These are phyloP conservation scores for Cinnamomum micranthum DNA, from an alignment of 164 flowering plant genomes.

Conservation along the genomic window DNA sequence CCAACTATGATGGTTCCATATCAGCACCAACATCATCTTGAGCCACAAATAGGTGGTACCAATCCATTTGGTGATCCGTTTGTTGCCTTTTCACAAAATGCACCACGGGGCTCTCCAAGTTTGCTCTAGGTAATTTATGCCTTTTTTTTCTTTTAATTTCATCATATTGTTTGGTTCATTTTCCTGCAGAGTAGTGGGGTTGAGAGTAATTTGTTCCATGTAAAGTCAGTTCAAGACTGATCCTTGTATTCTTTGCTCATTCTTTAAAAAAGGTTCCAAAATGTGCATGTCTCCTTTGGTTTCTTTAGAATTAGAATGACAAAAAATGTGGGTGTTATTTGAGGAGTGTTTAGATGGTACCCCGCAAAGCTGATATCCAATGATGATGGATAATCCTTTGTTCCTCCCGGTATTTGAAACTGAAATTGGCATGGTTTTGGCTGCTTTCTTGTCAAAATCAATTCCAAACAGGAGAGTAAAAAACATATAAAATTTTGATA, in stretches of 20 bases:
- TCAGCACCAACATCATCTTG: conserved; percentile 26
- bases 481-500: no score
- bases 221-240: not conserved
- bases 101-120: conserved; percentile 42
- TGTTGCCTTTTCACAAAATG: conserved; percentile 22
- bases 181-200: not conserved
- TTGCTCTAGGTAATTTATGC: conserved; percentile 26
- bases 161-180: conserved; percentile 28
- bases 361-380: no score
- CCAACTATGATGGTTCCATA: conserved; percentile 25
- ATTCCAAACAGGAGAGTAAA: no score
- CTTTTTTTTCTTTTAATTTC: not conserved
- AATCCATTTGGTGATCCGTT: conserved; percentile 90
- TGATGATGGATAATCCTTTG: no score
- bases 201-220: conserved; percentile 8
- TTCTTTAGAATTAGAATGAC: no score
- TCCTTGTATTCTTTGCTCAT: conserved; percentile 5
- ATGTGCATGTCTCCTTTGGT: not conserved
- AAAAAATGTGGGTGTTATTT: no score
- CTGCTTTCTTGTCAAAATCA: no score
- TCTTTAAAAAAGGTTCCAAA: not conserved
- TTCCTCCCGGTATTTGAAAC: no score
- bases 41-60: conserved; percentile 30
- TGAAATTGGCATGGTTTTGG: no score
- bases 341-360: no score